These are phyloP conservation scores for Clavispora phyllophila DNA, from an alignment of 805 yeast species.

Conservation along the genomic window DNA sequence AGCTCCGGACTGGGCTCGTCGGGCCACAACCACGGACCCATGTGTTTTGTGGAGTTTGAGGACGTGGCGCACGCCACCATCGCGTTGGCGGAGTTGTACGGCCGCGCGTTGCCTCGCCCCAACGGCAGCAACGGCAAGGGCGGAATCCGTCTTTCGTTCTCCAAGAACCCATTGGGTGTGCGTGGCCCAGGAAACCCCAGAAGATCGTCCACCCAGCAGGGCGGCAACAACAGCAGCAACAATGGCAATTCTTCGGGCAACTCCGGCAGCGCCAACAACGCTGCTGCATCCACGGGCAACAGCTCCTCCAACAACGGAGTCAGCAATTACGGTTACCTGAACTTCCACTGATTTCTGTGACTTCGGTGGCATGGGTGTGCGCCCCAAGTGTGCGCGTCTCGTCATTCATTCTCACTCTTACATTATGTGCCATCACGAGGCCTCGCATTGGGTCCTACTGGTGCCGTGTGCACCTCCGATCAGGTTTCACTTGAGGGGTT, in stretches of 20 bases:
- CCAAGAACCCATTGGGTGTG: slow-evolving; percentile 96
- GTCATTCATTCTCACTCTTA: slow-evolving; percentile 7
- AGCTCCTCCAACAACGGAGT: slow-evolving; percentile 17
- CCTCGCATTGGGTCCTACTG: too few species aligned
- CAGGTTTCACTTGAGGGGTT: neutral
- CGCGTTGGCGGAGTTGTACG: slow-evolving; percentile 91
- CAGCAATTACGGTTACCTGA: slow-evolving; percentile 35
- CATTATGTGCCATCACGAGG: slow-evolving; percentile 3
- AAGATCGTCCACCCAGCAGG: slow-evolving; percentile 31
- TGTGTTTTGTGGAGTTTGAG: slow-evolving; percentile 99
- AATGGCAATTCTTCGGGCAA: slow-evolving; percentile 65
- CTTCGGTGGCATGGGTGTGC: slow-evolving; percentile 4
- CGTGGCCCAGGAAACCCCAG: slow-evolving; percentile 60
- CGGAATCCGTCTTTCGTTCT: slow-evolving; percentile 88
- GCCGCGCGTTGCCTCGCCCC: slow-evolving; percentile 82
- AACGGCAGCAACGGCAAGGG: slow-evolving; percentile 73
- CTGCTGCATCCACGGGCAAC: slow-evolving; percentile 33
- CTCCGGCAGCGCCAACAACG: slow-evolving; percentile 57
- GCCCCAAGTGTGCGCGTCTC: neutral
- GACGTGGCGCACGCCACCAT: slow-evolving; percentile 91
- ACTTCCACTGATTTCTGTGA: slow-evolving; percentile 18
- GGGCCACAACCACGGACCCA: slow-evolving; percentile 76
- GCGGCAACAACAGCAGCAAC: slow-evolving; percentile 5
- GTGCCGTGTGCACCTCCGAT: too few species aligned
- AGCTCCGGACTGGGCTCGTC: slow-evolving; percentile 18